Evolutionary conservation across 202 grass and related monocot species (phyloP), one percentile per base, ranked within the genome.

Genomic region (Setaria viridis): DNA sequence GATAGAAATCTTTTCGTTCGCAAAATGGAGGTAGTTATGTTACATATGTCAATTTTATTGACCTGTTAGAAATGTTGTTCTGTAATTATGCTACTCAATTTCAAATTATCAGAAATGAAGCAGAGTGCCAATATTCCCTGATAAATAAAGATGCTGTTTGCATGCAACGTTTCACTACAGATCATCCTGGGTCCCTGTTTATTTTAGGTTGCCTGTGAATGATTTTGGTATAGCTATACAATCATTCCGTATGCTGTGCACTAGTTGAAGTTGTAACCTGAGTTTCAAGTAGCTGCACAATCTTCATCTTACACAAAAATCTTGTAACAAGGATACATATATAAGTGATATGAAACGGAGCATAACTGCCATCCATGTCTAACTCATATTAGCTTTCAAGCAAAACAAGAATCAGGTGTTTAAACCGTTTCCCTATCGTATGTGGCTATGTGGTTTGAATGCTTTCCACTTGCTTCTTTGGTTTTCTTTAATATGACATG

Each of bases 181-280:
- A 51, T 20, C 15, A 32, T 62, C 60, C 20, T 79, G 32, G 49
- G 30, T 55, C 30, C 20, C 62, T 67, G 32, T 71, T 82, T 20
- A 51, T 59, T 82, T 37, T 45, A 13, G 10, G 66, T 69, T 81
- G n/a, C 34, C 9, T 68, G 6, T 67, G 62, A 68, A 42, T 42
- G 20, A 70, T 70, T 57, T 81, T 70, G 56, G 12, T 41, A 34
- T 56, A 53, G 48, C 78, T 14, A 19, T 55, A 42, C 35, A 42
- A 34, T 39, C 9, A 11, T 3, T 6, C 3, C n/a, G 7, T 69
- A 69, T 55, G 32, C 11, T 56, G 15, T 69, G 33, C 17, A 29
- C 47, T 43, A 69, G 33, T 25, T 6, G 9, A 43, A 32, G 19
- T 77, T n/a, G 9, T 35, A 55, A 21, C 5, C 1, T 51, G 12